Percentiles rank a stretch among this genome's conserved stretches.
These are phyloP conservation scores for Akanthomyces muscarius DNA, from an alignment of 2,329 filamentous ascomycete species.

Conservation along the genomic window DNA sequence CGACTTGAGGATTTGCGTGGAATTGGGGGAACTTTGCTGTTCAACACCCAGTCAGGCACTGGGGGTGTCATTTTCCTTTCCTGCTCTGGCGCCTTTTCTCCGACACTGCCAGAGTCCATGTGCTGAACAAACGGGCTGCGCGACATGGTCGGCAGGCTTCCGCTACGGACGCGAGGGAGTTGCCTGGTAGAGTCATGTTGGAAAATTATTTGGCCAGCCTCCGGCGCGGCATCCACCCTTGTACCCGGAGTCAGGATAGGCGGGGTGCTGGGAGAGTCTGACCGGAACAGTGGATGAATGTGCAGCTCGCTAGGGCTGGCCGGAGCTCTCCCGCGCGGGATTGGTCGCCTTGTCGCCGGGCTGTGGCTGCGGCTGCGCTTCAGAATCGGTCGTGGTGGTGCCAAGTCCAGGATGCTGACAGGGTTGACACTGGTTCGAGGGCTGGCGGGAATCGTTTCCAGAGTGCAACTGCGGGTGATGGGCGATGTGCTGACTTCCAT, in stretches of 20 bases:
- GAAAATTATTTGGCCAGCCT: constrained; percentile 61
- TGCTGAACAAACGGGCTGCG: constrained; percentile 9
- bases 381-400: constrained; percentile 44
- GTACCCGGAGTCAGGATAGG: constrained; percentile 65
- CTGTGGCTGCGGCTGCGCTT: constrained; percentile 51
- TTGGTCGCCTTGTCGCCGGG: constrained; percentile 27
- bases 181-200: constrained; percentile 49
- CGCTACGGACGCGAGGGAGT: constrained; percentile 52
- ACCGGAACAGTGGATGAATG: constrained; percentile 75
- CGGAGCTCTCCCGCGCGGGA: constrained; percentile 25
- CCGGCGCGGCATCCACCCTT: constrained; percentile 65
- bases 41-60: constrained; percentile 16
- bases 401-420: constrained; percentile 54
- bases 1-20: constrained; percentile 9
- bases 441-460: constrained; percentile 69
- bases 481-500: constrained; percentile 43
- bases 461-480: constrained; percentile 45
- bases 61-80: constrained; percentile 19
- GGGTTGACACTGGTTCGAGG: constrained; percentile 63
- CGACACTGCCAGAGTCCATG: neutral
- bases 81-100: neutral
- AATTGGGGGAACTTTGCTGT: constrained; percentile 12
- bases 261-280: constrained; percentile 65
- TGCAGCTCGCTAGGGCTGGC: constrained; percentile 55
- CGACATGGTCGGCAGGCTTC: constrained; percentile 42